Evolutionary conservation across 1,284 basidiomycete species (phyloP).

Genomic region (Phylloporus sp.): DNA sequence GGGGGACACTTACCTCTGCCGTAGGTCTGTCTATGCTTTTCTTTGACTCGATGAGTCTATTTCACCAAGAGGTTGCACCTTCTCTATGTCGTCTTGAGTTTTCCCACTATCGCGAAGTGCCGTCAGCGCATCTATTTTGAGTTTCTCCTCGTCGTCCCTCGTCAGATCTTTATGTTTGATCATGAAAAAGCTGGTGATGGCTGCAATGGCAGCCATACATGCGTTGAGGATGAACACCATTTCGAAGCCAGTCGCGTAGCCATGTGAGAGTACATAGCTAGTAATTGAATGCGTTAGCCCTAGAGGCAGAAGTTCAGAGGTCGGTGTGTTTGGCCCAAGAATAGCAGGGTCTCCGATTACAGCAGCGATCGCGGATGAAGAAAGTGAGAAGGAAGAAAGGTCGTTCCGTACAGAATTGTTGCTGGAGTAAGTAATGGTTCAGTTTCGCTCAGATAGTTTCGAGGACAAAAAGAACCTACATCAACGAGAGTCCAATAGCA

Average conservation of each 20-base stretch:
- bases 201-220: constrained; percentile 47
- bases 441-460: background rate
- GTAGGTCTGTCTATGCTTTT: background rate
- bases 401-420: constrained; percentile 56
- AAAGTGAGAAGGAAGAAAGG: constrained; percentile 44
- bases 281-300: constrained; percentile 45
- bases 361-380: constrained; percentile 39
- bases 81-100: constrained; percentile 1
- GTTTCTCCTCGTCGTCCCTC: constrained; percentile 55
- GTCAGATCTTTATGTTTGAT: constrained; percentile 63
- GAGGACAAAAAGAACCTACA: constrained; percentile 40
- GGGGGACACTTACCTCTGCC: constrained; percentile 4
- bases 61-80: constrained; percentile 1
- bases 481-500: constrained; percentile 61
- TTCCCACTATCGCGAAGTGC: constrained; percentile 4
- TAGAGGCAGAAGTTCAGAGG: constrained; percentile 32
- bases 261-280: constrained; percentile 47
- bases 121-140: constrained; percentile 40
- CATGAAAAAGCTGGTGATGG: constrained; percentile 55
- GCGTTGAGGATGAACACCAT: constrained; percentile 63
- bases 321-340: constrained; percentile 39
- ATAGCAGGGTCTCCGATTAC: constrained; percentile 56
- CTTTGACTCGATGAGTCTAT: background rate
- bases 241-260: constrained; percentile 61
- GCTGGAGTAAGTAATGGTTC: constrained; percentile 32